Percentiles rank a stretch among this genome's conserved stretches.
These are phyloP conservation scores for Wickerhamia fluorescens DNA, from an alignment of 805 yeast species.

Conservation along the genomic window DNA sequence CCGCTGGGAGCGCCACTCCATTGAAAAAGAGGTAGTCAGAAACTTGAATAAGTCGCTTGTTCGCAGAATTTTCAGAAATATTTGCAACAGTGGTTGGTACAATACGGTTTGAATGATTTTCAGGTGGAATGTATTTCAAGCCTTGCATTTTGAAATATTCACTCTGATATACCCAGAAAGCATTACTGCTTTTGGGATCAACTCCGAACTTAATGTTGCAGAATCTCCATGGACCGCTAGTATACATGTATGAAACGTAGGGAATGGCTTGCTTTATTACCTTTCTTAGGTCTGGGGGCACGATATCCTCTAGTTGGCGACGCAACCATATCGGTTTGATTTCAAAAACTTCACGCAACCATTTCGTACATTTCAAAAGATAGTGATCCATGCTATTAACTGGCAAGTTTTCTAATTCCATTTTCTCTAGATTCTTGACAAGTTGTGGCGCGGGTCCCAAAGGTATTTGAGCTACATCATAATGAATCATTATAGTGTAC, in stretches of 20 bases:
- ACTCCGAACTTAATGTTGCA: slow-evolving; percentile 73
- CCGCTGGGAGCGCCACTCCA: slow-evolving; percentile 61
- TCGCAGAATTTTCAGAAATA: slow-evolving; percentile 4
- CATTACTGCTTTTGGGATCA: slow-evolving; percentile 56
- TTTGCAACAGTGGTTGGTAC: slow-evolving; percentile 20
- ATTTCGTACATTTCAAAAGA: slow-evolving; percentile 37
- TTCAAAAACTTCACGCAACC: slow-evolving; percentile 46
- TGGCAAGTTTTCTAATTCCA: slow-evolving; percentile 24
- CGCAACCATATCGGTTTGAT: slow-evolving; percentile 82
- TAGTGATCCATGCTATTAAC: slow-evolving; percentile 22
- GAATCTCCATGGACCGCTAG: slow-evolving; percentile 94
- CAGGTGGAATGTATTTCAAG: slow-evolving; percentile 10
- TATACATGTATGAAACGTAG: slow-evolving; percentile 70
- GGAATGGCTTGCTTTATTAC: slow-evolving; percentile 74
- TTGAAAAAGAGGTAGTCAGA: slow-evolving; percentile 51
- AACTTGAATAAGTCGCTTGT: slow-evolving; percentile 11
- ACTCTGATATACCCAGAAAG: slow-evolving; percentile 65
- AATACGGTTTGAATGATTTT: slow-evolving; percentile 8
- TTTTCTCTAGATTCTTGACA: slow-evolving; percentile 24
- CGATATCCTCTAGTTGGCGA: slow-evolving; percentile 53
- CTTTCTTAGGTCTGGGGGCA: slow-evolving; percentile 39
- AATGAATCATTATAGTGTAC: slow-evolving; percentile 46
- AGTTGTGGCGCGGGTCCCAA: slow-evolving; percentile 43
- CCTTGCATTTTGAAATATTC: slow-evolving; percentile 67
- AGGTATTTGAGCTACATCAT: slow-evolving; percentile 42